phyloP scores from a whole-genome alignment of 2,329 filamentous ascomycete genomes.

The Clarireedia hainanense region DNA sequence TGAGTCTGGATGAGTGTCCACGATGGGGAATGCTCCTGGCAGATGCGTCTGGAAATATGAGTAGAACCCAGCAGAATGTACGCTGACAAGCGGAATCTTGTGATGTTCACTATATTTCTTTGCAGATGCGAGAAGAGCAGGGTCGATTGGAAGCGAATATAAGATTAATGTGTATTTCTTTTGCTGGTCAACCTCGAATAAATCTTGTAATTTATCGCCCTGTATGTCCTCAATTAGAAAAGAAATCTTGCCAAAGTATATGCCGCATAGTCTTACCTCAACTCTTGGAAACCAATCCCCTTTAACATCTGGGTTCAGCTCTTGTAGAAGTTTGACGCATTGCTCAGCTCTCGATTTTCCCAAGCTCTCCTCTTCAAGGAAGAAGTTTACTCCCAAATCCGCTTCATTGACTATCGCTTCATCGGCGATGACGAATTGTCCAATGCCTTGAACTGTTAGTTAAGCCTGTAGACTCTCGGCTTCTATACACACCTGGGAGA shows the following conservation, averaged over 20 bases:
- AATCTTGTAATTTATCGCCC: conserved; percentile 5
- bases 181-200: conserved; percentile 26
- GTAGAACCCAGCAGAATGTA: conserved; percentile 89
- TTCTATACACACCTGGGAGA: conserved; percentile 55
- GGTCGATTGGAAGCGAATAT: conserved; percentile 49
- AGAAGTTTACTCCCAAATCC: conserved; percentile 95
- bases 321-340: conserved; percentile 67
- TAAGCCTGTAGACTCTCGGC: background rate
- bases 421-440: conserved; percentile 86
- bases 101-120: conserved; percentile 43
- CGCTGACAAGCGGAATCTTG: conserved; percentile 67
- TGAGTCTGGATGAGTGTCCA: conserved; percentile 91
- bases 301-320: conserved; percentile 87
- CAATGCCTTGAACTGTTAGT: conserved; percentile 53
- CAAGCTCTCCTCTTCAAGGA: conserved; percentile 71
- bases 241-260: background rate
- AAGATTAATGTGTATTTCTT: conserved; percentile 52
- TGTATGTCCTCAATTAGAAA: background rate
- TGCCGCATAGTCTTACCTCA: conserved; percentile 30
- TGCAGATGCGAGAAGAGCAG: conserved; percentile 42
- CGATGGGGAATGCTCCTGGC: conserved; percentile 76
- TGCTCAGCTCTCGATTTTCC: conserved; percentile 73
- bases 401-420: conserved; percentile 66
- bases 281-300: conserved; percentile 59
- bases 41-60: conserved; percentile 77